Base-by-base conservation (phyloP, 768 basidiomycete species). In the Pleurotus ostreatus region DNA sequence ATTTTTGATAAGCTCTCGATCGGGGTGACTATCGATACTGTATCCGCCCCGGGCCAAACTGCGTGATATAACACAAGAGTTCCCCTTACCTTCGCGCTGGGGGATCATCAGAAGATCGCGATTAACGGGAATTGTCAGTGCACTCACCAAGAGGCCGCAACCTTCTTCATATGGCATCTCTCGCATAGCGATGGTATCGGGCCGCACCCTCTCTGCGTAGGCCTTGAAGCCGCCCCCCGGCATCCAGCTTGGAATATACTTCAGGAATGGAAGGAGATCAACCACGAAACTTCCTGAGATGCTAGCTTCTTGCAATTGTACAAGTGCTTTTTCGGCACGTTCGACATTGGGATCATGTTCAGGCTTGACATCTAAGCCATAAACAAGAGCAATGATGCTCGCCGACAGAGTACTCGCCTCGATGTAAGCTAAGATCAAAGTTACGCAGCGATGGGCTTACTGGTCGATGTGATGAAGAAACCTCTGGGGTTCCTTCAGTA, bases 401-500 rank as follows among this genome's bases (percentile, higher is more conserved):
- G 48, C 48, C 12, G 26, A n/a, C 5, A 49, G 48, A 7, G 48
- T 13, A 12, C 48, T 49, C 3, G n/a, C 15, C 15, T 22, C 26
- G 37, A 11, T 34, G 37, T 16, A 11, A 40, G 41, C 23, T 26
- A 30, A 37, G 49, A 26, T 7, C n/a, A 4, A 49, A 44, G 11
- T 34, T 16, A 13, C 15, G 51, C 18, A 11, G 38, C 25, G 6
- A 18, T 20, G 11, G n/a, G 59, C 77, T 57, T 51, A 80, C 78
- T 75, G 71, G 61, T 68, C 62, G 2, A 68, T 57, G 30, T 71
- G 69, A 9, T 53, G 61, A 58, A 71, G 61, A 55, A 77, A 74
- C 34, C 74, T 69, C 0, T 73, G 67, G 6, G 76, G 77, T 1
- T 63, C 60, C 8, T 72, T 69, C 3, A 72, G 60, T 9, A 74